A percentile compares a stretch with the other conserved stretches of the same genome.
Evolutionary conservation across 192 early-diverging fungal genomes (phyloP).

Genomic region (Dispira parvispora): DNA sequence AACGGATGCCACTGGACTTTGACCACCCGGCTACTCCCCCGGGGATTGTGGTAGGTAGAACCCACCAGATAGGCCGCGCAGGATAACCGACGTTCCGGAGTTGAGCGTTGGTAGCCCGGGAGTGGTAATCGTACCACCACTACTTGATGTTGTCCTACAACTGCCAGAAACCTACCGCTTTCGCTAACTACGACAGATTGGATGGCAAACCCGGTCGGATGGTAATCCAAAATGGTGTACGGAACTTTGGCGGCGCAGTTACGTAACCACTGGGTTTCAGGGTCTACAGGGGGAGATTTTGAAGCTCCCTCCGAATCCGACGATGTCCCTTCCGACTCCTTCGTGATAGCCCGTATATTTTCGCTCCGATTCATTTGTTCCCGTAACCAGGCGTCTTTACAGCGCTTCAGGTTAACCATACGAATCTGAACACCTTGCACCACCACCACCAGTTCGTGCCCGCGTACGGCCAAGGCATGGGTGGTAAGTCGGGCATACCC

Average conservation of each 20-base stretch:
- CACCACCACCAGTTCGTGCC: constrained; percentile 9
- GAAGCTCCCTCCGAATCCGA: neutral
- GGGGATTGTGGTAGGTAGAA: neutral
- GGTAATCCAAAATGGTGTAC: neutral
- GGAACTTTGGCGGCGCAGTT: neutral
- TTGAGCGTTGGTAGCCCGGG: constrained; percentile 25
- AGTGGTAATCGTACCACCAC: constrained; percentile 38
- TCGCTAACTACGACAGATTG: constrained; percentile 29
- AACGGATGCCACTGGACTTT: constrained; percentile 72
- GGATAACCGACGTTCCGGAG: constrained; percentile 3
- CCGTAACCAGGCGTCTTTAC: constrained; percentile 7
- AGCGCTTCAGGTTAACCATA: constrained; percentile 5
- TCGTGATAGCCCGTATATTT: neutral
- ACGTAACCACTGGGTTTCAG: neutral
- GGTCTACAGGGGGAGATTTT: neutral
- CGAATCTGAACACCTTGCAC: constrained; percentile 8
- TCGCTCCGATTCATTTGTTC: neutral
- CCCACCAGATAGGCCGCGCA: constrained; percentile 12
- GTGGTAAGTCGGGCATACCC: constrained; percentile 7
- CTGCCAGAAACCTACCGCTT: constrained; percentile 42
- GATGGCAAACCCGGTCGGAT: constrained; percentile 33
- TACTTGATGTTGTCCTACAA: constrained; percentile 36
- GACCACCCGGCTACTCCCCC: constrained; percentile 24
- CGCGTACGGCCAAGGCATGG: neutral
- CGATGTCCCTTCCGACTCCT: neutral